Percentiles rank a stretch among this genome's conserved stretches.
Evolutionary conservation across 139 green algal species (phyloP).

Genomic region (Mesotaenium endlicherianum): DNA sequence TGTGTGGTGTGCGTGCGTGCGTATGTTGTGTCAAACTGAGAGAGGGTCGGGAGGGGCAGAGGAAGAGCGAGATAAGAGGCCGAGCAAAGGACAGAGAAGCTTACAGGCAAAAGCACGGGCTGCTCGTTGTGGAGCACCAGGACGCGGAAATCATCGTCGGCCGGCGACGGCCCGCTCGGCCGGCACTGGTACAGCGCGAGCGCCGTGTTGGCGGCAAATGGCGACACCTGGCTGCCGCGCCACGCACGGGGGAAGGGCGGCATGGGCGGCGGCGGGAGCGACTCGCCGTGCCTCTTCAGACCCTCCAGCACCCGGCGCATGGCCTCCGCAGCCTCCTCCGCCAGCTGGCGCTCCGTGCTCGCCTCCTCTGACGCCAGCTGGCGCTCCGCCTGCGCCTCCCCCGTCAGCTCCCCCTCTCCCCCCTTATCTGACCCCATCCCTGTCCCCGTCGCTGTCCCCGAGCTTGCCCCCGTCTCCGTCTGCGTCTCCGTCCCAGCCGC

Average conservation of each 20-base stretch:
- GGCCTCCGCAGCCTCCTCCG: background rate
- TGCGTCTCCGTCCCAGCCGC: background rate
- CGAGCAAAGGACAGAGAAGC: background rate
- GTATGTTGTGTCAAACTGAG: too few relatives aligned
- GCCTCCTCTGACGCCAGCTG: too few relatives aligned
- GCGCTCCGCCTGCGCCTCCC: background rate
- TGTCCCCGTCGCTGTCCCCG: background rate
- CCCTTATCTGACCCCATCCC: background rate
- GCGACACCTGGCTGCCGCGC: background rate
- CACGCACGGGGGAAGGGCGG: background rate
- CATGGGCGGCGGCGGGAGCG: slow-evolving; percentile 2
- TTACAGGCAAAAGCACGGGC: slow-evolving; percentile 32
- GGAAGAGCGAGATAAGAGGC: background rate
- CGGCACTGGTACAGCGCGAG: slow-evolving; percentile 27
- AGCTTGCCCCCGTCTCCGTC: background rate
- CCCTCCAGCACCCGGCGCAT: too few relatives aligned
- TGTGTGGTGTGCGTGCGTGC: too few relatives aligned
- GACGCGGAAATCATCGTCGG: slow-evolving; percentile 32
- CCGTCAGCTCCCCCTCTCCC: background rate
- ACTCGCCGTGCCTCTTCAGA: too few relatives aligned
- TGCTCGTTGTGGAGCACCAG: slow-evolving; percentile 39
- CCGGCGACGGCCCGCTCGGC: background rate
- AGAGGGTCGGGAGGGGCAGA: background rate
- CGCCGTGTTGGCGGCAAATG: slow-evolving; percentile 26
- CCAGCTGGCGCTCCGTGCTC: background rate